Evolutionary conservation across 306 rosid genomes (phyloP).

Genomic region (Dicorynia guianensis): DNA sequence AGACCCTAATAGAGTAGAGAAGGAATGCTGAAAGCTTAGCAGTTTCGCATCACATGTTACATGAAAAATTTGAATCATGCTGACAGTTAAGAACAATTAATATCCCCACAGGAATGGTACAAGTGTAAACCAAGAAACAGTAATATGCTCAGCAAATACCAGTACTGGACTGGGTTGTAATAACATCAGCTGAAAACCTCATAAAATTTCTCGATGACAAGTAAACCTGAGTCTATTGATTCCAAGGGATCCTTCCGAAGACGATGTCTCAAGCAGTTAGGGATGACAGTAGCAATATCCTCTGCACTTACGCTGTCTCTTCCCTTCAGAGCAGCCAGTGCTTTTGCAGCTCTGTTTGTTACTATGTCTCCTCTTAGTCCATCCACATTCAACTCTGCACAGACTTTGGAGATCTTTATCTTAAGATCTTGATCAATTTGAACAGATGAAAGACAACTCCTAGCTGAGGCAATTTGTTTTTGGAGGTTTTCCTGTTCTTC

Average conservation of each 20-base stretch:
- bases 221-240: slow-evolving; percentile 92
- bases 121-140: slow-evolving; percentile 32
- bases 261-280: slow-evolving; percentile 94
- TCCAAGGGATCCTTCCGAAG: slow-evolving; percentile 97
- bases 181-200: slow-evolving; percentile 74
- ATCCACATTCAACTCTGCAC: slow-evolving; percentile 89
- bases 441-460: slow-evolving; percentile 69
- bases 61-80: slow-evolving; percentile 34
- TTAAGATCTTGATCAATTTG: slow-evolving; percentile 79
- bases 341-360: slow-evolving; percentile 89
- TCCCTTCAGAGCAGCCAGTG: slow-evolving; percentile 87
- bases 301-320: slow-evolving; percentile 74
- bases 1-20: background rate
- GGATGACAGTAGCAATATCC: slow-evolving; percentile 92
- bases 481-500: slow-evolving; percentile 81
- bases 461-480: slow-evolving; percentile 72
- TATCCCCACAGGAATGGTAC: slow-evolving; percentile 33
- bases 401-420: slow-evolving; percentile 88
- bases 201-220: slow-evolving; percentile 86
- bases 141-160: slow-evolving; percentile 43
- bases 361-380: slow-evolving; percentile 98
- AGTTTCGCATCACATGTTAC: slow-evolving; percentile 23
- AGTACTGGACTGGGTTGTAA: slow-evolving; percentile 24
- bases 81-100: slow-evolving; percentile 33
- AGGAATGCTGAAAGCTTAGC: slow-evolving; percentile 8